These are phyloP conservation scores for Orychophragmus violaceus DNA, from an alignment of 345 rosid species.

Conservation along the genomic window DNA sequence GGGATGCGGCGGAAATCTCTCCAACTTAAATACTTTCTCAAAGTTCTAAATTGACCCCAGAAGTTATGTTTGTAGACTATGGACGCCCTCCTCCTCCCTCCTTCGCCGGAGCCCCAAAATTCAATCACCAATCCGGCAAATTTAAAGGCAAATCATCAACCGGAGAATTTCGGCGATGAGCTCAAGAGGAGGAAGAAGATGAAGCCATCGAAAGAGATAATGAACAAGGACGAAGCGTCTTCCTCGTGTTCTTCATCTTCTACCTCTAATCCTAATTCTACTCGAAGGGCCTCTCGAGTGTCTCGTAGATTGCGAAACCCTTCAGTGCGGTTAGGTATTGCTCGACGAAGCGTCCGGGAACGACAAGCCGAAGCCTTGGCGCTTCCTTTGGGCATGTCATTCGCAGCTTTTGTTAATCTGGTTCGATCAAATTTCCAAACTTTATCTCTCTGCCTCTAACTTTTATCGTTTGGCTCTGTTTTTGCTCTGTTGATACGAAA, in stretches of 20 bases:
- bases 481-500: neutral
- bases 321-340: slow-evolving; percentile 30
- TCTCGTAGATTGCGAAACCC: slow-evolving; percentile 37
- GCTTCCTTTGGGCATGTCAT: slow-evolving; percentile 86
- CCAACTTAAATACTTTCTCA: slow-evolving; percentile 18
- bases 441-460: no score
- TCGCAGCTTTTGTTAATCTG: slow-evolving; percentile 82
- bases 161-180: neutral
- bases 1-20: slow-evolving; percentile 8
- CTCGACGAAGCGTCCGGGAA: slow-evolving; percentile 28
- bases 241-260: slow-evolving; percentile 34
- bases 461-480: neutral
- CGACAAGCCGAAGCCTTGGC: slow-evolving; percentile 61
- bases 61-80: slow-evolving; percentile 8
- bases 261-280: slow-evolving; percentile 23
- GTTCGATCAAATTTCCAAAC: slow-evolving; percentile 35
- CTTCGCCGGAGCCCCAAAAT: slow-evolving; percentile 25
- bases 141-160: neutral
- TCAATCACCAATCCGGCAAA: slow-evolving; percentile 15
- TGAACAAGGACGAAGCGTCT: slow-evolving; percentile 21
- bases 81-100: slow-evolving; percentile 29
- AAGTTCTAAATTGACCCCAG: slow-evolving; percentile 12
- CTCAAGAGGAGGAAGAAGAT: slow-evolving; percentile 22
- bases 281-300: slow-evolving; percentile 26
- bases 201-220: slow-evolving; percentile 25